phyloP scores from a whole-genome alignment of 306 rosid species.

The Inga laurina region DNA sequence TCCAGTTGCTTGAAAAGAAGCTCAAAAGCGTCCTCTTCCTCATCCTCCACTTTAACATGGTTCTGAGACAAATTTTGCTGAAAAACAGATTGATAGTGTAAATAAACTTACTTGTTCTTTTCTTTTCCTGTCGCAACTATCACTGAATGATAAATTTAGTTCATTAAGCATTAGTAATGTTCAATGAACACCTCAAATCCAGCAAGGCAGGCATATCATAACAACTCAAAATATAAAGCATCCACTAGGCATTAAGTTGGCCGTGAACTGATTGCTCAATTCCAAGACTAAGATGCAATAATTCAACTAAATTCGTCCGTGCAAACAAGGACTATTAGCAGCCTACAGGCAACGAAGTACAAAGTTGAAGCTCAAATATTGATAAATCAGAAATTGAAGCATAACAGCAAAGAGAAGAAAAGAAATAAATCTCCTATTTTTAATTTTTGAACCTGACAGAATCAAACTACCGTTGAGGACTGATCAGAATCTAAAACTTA shows the following conservation, averaged over 20 bases:
- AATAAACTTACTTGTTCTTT: neutral
- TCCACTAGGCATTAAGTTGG: neutral
- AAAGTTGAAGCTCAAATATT: neutral
- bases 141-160: neutral
- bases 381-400: neutral
- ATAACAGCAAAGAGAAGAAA: neutral
- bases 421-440: neutral
- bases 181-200: neutral
- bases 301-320: neutral
- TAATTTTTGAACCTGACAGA: neutral
- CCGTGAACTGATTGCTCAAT: neutral
- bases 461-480: too few species aligned
- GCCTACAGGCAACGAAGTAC: neutral
- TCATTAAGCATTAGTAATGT: neutral
- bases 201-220: neutral
- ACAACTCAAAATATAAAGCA: neutral
- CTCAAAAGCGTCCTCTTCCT: conserved; percentile 76
- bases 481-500: neutral
- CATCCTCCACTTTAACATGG: conserved; percentile 40
- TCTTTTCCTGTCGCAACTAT: neutral
- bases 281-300: neutral
- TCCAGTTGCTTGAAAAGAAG: conserved; percentile 74
- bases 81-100: neutral
- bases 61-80: conserved; percentile 44
- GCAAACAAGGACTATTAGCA: neutral